Evolutionary conservation across 2,329 filamentous ascomycete species (phyloP).

Genomic region (Fusarium sp.): DNA sequence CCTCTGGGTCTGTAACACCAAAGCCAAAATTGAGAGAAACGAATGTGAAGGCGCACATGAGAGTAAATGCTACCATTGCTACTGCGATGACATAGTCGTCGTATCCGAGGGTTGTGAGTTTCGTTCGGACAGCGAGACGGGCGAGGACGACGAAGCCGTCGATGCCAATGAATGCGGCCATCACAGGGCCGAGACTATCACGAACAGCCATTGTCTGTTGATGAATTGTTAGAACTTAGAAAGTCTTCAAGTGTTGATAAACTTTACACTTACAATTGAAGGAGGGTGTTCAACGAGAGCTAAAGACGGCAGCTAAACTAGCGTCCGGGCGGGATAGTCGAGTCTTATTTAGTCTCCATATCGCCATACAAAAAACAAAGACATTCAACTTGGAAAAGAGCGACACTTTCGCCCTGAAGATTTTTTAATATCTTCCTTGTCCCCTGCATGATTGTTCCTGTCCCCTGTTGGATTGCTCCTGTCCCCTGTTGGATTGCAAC

Average conservation of each 20-base stretch:
- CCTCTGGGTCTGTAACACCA: not conserved
- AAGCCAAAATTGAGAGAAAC: conserved; percentile 4
- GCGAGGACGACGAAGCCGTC: conserved; percentile 14
- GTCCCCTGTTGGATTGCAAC: not conserved
- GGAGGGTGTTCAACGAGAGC: not conserved
- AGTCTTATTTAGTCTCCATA: not conserved
- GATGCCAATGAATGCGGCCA: conserved; percentile 18
- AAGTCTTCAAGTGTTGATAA: not conserved
- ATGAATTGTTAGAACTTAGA: not conserved
- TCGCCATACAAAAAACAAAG: not conserved
- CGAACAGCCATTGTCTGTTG: conserved; percentile 10
- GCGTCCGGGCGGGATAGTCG: not conserved
- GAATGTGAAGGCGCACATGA: conserved; percentile 10
- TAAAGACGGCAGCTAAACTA: not conserved
- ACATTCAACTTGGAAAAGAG: not conserved
- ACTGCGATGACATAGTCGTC: conserved; percentile 6
- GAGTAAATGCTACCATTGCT: not conserved
- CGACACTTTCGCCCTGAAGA: not conserved
- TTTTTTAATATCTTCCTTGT: not conserved
- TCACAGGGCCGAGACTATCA: conserved; percentile 5
- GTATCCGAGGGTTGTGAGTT: conserved; percentile 8
- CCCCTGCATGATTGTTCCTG: not conserved
- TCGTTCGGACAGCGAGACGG: conserved; percentile 6
- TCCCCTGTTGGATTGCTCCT: not conserved
- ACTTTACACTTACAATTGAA: not conserved